These are phyloP conservation scores for Gossypium aridum DNA, from an alignment of 441 rosid genomes.

Conservation along the genomic window DNA sequence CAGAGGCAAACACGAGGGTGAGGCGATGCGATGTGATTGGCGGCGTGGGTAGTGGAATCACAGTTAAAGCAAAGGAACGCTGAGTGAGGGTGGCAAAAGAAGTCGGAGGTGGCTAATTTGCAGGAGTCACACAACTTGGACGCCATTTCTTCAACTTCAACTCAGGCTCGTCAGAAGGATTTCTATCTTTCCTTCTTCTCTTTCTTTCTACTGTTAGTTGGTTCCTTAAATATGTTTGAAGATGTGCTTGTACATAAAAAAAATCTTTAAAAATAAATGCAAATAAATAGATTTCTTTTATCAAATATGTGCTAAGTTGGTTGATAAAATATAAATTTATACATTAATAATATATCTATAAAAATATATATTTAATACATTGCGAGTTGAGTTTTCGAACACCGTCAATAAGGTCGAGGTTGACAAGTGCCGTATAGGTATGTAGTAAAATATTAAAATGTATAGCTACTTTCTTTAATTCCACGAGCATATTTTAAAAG, in stretches of 20 bases:
- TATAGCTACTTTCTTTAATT: too few species aligned
- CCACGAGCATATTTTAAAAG: too few species aligned
- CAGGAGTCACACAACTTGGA: constrained; percentile 86
- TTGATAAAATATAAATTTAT: too few species aligned
- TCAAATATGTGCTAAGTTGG: too few species aligned
- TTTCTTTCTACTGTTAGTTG: not conserved
- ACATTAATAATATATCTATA: too few species aligned
- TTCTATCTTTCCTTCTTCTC: not conserved
- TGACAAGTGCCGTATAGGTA: too few species aligned
- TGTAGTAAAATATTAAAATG: too few species aligned
- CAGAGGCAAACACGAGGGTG: constrained; percentile 87
- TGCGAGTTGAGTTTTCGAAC: too few species aligned
- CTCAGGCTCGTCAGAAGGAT: not conserved
- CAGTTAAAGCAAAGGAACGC: constrained; percentile 78
- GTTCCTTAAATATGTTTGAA: not conserved
- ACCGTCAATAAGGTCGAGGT: too few species aligned
- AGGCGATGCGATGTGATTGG: constrained; percentile 82
- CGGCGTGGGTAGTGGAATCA: constrained; percentile 73
- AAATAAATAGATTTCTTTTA: not conserved
- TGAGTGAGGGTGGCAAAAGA: constrained; percentile 79
- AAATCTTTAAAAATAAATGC: too few species aligned
- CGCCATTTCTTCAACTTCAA: constrained; percentile 40
- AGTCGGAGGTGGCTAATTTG: constrained; percentile 73
- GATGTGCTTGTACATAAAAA: not conserved
- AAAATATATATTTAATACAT: too few species aligned